Conservation (phyloP, 495 filamentous ascomycete species). For the Collariella sp. region DNA sequence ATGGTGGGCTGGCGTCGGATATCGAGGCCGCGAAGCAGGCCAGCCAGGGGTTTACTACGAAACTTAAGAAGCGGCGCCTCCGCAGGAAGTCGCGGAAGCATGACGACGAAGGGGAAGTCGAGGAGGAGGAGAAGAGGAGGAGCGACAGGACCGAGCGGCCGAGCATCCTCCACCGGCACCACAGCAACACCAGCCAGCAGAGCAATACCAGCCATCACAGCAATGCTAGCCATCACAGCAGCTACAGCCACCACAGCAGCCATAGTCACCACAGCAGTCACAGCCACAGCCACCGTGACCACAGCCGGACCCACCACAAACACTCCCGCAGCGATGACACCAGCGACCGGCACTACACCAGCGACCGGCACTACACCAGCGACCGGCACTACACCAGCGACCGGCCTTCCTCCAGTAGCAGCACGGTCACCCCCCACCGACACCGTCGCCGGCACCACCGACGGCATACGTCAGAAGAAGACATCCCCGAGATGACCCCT, state of each 20-base stretch:
- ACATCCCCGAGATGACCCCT: conserved; percentile 15
- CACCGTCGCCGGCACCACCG: conserved; percentile 17
- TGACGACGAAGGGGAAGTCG: conserved; percentile 3
- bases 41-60: conserved; percentile 37
- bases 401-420: conserved; percentile 3
- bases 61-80: conserved; percentile 40
- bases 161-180: conserved; percentile 9
- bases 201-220: conserved; percentile 19
- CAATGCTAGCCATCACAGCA: conserved; percentile 13
- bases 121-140: conserved; percentile 13
- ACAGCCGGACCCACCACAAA: conserved; percentile 27
- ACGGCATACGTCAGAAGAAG: conserved; percentile 25
- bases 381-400: conserved; percentile 15
- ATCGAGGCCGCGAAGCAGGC: conserved; percentile 36
- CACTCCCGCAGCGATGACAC: conserved; percentile 26
- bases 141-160: conserved; percentile 10
- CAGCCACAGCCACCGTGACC: too few species aligned
- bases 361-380: conserved; percentile 14
- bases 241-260: conserved; percentile 14
- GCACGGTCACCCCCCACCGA: conserved; percentile 13
- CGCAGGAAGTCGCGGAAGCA: conserved; percentile 34
- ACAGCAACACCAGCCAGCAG: conserved; percentile 13
- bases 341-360: conserved; percentile 15
- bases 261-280: conserved; percentile 15
- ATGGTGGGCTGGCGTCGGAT: conserved; percentile 31